Conservation (phyloP, 345 rosid genomes). For the Rhodomyrtus tomentosa region DNA sequence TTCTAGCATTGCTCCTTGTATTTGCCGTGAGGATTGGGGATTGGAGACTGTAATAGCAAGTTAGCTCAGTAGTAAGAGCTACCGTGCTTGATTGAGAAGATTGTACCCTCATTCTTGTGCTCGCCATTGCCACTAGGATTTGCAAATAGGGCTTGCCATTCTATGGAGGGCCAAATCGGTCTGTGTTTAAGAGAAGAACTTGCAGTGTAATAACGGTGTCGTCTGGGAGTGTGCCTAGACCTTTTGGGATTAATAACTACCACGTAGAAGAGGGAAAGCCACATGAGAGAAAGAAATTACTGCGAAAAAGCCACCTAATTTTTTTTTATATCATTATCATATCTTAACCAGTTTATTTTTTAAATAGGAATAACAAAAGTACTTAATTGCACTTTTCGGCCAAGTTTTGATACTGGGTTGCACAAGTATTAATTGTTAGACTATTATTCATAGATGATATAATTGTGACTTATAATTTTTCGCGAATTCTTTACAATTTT, state of each 20-base stretch:
- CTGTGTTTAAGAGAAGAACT: not conserved
- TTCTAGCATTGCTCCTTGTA: not conserved
- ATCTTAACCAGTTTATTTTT: no score
- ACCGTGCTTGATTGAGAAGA: not conserved
- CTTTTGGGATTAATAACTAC: no score
- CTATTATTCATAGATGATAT: no score
- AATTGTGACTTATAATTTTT: no score
- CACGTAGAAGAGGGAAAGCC: no score
- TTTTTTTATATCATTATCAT: no score
- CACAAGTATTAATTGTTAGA: not conserved
- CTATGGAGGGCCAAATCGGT: not conserved
- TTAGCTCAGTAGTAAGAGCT: not conserved
- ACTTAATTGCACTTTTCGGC: not conserved
- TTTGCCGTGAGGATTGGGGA: rapidly evolving
- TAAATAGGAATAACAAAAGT: no score
- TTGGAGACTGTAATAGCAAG: not conserved
- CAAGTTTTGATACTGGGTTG: not conserved
- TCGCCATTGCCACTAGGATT: not conserved
- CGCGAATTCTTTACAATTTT: not conserved
- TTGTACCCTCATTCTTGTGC: not conserved
- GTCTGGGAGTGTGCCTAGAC: no score
- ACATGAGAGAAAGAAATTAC: no score
- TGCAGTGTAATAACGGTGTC: not conserved
- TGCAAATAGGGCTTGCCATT: not conserved
- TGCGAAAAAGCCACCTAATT: no score